Base-by-base conservation (phyloP, 441 rosid genomes). In the Euphorbia schlechtendalii region DNA sequence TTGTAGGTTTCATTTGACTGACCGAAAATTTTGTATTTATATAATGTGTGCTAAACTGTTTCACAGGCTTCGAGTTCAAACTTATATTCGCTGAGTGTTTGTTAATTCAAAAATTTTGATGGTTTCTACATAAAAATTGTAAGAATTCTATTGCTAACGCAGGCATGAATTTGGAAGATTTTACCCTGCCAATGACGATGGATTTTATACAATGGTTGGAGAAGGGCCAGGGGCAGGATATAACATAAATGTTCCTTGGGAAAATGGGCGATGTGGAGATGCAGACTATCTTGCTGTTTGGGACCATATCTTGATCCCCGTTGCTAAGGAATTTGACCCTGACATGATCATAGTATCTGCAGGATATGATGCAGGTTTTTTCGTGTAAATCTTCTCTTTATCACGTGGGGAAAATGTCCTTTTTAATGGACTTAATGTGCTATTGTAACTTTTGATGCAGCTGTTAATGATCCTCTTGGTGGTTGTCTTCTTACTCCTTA, bases 171-270 rank as follows among this genome's bases (percentile, higher is more conserved):
- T 73, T 76, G 99, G 99, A 63, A 61, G 73, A 14, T 94, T 94
- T 78, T 91, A 94, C 76, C 98, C 99, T 40, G 78, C 79, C 41
- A 92, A 80, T 32, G 78, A 84, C 64, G 89, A 89, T 80, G 99
- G 97, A 55, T 77, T 73, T 69, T 91, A 87, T 69, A 82, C 80
- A 55, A 94, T 82, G 97, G 71, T 85, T 79, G 99, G 99, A 58
- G 90, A 84, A 81, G 98, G 94, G 71, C 84, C 82, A 0, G 99
- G 98, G 73, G 83, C 83, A 60, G 98, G 99, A 41, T 91, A 87
- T 80, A 94, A 91, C 74, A 89, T 94, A 70, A 94, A 94, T 69
- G 94, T 94, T 55, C 98, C 98, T 45, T 94, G 98, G 99, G 98
- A 89, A 75, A 82, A 91, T 76, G 90, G 74, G 56, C 74, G 76